Evolutionary conservation across 305 asterid genomes (phyloP), one percentile per base, ranked within the genome.

Genomic region (Salvia sclarea): DNA sequence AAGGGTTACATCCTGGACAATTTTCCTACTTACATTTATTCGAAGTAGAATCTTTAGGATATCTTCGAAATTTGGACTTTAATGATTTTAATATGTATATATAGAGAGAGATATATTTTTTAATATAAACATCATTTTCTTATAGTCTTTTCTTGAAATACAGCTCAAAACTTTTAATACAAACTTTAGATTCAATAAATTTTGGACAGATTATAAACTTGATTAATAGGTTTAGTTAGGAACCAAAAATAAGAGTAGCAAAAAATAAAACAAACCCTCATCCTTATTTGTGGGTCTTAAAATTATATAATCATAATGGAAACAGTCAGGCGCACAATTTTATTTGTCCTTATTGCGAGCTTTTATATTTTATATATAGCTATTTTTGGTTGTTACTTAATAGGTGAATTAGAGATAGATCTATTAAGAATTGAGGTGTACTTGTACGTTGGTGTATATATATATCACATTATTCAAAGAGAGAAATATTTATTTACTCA

Each of bases 41-140:
- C n/a, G n/a, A 61, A 28, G 60, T 22, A 9, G 53, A 70, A 60
- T 35, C 54, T 70, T 14, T 38, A 11, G 47, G 17, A n/a, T 33
- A 49, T 60, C 30, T 35, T 22, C 20, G 31, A 31, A 18, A 17
- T 58, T 37, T 69, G 61, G 68, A 69, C 9, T 33, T 21, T 44
- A 12, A 30, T 45, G 50, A 47, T 69, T 43, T 1, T 38, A 31
- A 8, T 1, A 3, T 28, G 17, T 17, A n/a, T 24, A 22, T 58
- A 17, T 18, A 17, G 0, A 14, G 1, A 10, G n/a, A n/a, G n/a
- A n/a, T n/a, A n/a, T n/a, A n/a, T 10, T 17, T 17, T 25, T 22
- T 18, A 22, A 61, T 7, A 61, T 24, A 61, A 24, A 37, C 48
- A 59, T 10, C 35, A 41, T 28, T 41, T 44, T 63, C 41, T 25